A percentile compares a stretch with the other conserved stretches of the same genome.
Evolutionary conservation across 2,329 filamentous ascomycete genomes (phyloP).

Genomic region (Simplicillium sp.): DNA sequence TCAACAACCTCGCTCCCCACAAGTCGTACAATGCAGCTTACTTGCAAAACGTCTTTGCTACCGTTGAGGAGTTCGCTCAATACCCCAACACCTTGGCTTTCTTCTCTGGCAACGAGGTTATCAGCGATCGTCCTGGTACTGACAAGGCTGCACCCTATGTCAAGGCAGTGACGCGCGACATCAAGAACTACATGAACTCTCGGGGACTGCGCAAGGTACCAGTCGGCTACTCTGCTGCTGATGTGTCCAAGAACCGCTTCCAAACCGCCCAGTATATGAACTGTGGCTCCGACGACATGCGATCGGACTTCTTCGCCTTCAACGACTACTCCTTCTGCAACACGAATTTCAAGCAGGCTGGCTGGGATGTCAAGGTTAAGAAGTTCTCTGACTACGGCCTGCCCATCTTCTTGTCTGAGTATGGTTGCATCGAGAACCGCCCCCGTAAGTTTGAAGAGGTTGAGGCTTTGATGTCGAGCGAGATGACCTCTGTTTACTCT

Average conservation of each 20-base stretch:
- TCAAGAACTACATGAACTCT: constrained; percentile 58
- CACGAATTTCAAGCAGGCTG: constrained; percentile 58
- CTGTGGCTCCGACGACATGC: constrained; percentile 74
- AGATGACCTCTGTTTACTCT: constrained; percentile 89
- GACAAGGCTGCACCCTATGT: constrained; percentile 62
- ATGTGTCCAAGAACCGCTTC: constrained; percentile 76
- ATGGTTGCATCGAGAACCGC: constrained; percentile 74
- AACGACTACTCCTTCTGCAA: constrained; percentile 88
- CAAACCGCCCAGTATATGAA: constrained; percentile 90
- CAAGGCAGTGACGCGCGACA: constrained; percentile 71
- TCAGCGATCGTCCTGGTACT: constrained; percentile 56
- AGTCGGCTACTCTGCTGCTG: constrained; percentile 70
- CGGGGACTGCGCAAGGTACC: constrained; percentile 56
- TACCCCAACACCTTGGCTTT: constrained; percentile 84
- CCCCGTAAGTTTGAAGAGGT: constrained; percentile 73
- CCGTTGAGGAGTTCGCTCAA: constrained; percentile 71
- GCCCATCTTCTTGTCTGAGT: constrained; percentile 91
- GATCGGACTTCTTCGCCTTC: constrained; percentile 82
- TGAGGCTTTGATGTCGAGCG: constrained; percentile 61
- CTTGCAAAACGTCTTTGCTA: constrained; percentile 77
- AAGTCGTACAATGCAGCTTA: constrained; percentile 81
- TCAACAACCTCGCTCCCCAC: constrained; percentile 70
- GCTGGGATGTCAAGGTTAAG: constrained; percentile 83
- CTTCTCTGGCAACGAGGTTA: constrained; percentile 75
- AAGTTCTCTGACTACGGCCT: constrained; percentile 81